These are phyloP conservation scores for Sporothrix curviconia DNA, from an alignment of 2,329 filamentous ascomycete genomes.

Conservation along the genomic window DNA sequence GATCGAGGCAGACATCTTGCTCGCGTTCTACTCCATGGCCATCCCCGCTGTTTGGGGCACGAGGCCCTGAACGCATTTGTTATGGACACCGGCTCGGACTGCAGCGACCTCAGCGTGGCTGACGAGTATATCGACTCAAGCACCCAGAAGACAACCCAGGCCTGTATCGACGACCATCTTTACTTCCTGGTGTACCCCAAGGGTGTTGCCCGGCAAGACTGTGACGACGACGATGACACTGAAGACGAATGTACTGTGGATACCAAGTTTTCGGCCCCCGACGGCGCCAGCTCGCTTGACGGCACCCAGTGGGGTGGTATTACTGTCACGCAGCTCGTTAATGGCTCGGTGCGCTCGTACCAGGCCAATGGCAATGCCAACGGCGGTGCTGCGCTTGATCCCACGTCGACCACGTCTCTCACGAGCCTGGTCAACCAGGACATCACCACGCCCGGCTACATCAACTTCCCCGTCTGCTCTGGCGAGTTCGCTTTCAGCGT, in stretches of 20 bases:
- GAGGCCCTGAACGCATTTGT: conserved; percentile 27
- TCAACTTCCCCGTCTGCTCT: conserved; percentile 34
- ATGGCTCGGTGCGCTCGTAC: conserved; percentile 25
- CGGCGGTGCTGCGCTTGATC: conserved; percentile 23
- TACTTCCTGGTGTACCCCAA: conserved; percentile 29
- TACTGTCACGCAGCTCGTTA: conserved; percentile 24
- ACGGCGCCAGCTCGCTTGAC: conserved; percentile 25
- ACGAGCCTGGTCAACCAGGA: conserved; percentile 25
- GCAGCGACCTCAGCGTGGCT: conserved; percentile 20
- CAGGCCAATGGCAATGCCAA: conserved; percentile 28
- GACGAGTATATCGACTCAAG: conserved; percentile 21
- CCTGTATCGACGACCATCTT: conserved; percentile 23
- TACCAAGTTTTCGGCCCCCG: conserved; percentile 25
- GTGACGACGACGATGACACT: conserved; percentile 18
- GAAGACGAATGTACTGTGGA: too few species aligned
- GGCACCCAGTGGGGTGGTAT: conserved; percentile 23
- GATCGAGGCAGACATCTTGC: conserved; percentile 6
- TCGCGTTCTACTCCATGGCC: conserved; percentile 26
- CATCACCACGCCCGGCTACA: conserved; percentile 30
- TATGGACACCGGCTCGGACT: conserved; percentile 28
- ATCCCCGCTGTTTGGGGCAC: conserved; percentile 29
- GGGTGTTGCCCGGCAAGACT: conserved; percentile 18
- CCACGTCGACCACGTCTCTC: conserved; percentile 18
- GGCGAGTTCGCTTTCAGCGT: conserved; percentile 27
- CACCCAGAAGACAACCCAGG: conserved; percentile 17